Evolutionary conservation across 495 filamentous ascomycete species (phyloP).

Genomic region (Penicillium maclennaniae): DNA sequence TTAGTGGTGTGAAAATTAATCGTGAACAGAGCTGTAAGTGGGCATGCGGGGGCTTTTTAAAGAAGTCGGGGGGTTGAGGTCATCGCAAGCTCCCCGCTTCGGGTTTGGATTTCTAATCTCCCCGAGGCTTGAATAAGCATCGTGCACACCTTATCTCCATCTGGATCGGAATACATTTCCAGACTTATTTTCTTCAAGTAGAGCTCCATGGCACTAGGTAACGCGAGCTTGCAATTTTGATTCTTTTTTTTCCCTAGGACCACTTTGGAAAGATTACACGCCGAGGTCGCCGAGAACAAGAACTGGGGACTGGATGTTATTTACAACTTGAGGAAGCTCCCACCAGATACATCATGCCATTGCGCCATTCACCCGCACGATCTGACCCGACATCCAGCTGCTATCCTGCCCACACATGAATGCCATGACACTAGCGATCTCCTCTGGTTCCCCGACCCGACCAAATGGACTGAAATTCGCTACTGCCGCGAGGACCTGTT

Average conservation of each 20-base stretch:
- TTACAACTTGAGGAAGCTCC: not conserved
- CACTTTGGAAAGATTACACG: not conserved
- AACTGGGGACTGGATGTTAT: not conserved
- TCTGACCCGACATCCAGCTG: slow-evolving; percentile 64
- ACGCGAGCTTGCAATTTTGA: not conserved
- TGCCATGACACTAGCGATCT: slow-evolving; percentile 55
- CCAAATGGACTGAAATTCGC: slow-evolving; percentile 50
- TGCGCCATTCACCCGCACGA: slow-evolving; percentile 57
- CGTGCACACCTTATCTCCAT: not conserved
- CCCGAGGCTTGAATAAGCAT: slow-evolving; percentile 8
- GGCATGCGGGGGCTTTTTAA: not conserved
- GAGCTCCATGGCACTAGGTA: not conserved
- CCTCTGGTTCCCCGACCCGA: slow-evolving; percentile 56
- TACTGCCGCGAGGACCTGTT: slow-evolving; percentile 53
- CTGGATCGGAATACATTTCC: not conserved
- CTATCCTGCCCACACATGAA: slow-evolving; percentile 51
- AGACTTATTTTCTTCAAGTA: not conserved
- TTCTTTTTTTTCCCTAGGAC: not conserved
- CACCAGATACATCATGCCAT: slow-evolving; percentile 13
- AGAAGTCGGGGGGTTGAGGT: slow-evolving; percentile 4
- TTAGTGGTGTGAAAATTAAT: not conserved
- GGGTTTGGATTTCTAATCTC: slow-evolving; percentile 23
- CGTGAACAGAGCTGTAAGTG: not conserved
- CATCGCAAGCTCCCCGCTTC: slow-evolving; percentile 2
- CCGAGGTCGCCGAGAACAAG: not conserved